Base-by-base conservation (phyloP, 2,329 filamentous ascomycete genomes). In the Teratosphaeria viscida region DNA sequence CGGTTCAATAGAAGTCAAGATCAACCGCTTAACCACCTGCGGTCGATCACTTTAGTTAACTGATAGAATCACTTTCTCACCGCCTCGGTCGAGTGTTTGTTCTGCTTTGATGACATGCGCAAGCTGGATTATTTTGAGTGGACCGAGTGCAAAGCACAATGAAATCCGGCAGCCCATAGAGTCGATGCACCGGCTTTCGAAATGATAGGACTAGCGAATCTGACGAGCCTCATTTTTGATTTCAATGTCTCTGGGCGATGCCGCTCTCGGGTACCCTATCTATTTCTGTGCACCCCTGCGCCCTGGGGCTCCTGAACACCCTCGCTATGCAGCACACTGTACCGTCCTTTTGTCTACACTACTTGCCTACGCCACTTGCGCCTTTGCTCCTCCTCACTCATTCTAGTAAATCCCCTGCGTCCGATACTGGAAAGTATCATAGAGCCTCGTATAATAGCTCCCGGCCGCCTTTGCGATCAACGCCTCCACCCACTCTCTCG, bases 401-500 rank as follows among this genome's bases (percentile, higher is more conserved):
- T n/a, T 7, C 55, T 57, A 92, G 75, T 92, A 92, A 75, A 92
- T 92, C 66, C 89, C 89, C 75, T 92, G 89, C 39, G 89, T 92
- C 70, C 89, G 84, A 76, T 92, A 92, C 77, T 92, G 89, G 77
- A 91, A 92, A 32, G 70, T 72, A 61, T 72, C 87, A 79, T 77
- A 91, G 85, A 92, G 81, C 77, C 89, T 83, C 71, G 89, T 92
- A 73, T 92, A 92, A 76, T 94, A 94, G 74, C 89, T 92, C 63
- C 89, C 89, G 66, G 89, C 81, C 64, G 88, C 90, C 80, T 94
- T 94, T 63, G 79, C 85, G 66, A 94, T 82, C 68, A 94, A 75
- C 71, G 92, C 89, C 71, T 94, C 89, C 19, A 94, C 89, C 76
- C 89, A 92, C 52, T 82, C 82, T 73, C 91, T 87, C 4, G 89